phyloP scores from a whole-genome alignment of 768 basidiomycete genomes.

The Russula emetica region DNA sequence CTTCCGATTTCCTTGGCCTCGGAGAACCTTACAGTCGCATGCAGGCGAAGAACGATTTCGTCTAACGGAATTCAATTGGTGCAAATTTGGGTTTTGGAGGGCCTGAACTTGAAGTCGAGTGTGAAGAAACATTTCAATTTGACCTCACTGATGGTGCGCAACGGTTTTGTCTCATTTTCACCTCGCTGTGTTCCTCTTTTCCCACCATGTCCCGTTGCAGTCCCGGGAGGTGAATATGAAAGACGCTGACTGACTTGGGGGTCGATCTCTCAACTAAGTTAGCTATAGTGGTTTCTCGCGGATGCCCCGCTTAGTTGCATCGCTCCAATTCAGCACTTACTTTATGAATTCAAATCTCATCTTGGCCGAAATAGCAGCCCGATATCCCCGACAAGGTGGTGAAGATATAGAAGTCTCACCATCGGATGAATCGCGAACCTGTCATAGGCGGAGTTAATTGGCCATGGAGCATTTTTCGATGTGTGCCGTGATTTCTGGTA shows the following conservation, averaged over 20 bases:
- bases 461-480: constrained; percentile 54
- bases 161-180: too few relatives aligned
- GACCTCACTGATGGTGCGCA: too few relatives aligned
- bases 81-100: too few relatives aligned
- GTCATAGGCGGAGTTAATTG: constrained; percentile 72
- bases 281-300: constrained; percentile 74
- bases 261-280: constrained; percentile 84
- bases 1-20: too few relatives aligned
- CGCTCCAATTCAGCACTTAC: constrained; percentile 70
- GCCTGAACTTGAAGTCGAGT: too few relatives aligned
- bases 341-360: constrained; percentile 52
- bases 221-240: constrained; percentile 57
- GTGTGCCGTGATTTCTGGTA: constrained; percentile 80
- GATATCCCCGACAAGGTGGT: constrained; percentile 75
- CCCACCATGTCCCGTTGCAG: too few relatives aligned
- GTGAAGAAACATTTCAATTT: too few relatives aligned
- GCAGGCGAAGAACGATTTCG: too few relatives aligned
- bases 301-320: constrained; percentile 72
- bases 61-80: too few relatives aligned
- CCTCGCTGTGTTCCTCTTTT: too few relatives aligned
- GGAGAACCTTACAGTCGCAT: too few relatives aligned
- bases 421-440: constrained; percentile 92
- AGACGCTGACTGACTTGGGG: constrained; percentile 78
- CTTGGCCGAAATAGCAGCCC: constrained; percentile 71
- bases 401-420: constrained; percentile 75